Evolutionary conservation across 164 flowering plant species (phyloP).

Genomic region (Stephania yunnanensis): DNA sequence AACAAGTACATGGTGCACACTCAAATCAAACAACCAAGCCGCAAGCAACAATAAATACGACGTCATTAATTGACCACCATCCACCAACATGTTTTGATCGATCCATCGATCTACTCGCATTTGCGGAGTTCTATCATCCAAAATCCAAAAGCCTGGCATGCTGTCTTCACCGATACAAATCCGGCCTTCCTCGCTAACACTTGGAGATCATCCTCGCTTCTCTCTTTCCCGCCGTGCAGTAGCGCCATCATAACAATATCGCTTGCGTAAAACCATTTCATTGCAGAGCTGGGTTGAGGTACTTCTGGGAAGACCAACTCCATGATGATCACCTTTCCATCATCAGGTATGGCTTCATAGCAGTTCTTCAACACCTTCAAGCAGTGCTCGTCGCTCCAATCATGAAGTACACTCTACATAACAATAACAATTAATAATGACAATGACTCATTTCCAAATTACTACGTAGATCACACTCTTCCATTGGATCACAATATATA

Average conservation of each 20-base stretch:
- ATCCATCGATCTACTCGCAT: background rate
- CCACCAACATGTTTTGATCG: too few species aligned
- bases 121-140: constrained; percentile 24
- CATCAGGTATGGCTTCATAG: constrained; percentile 25
- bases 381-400: constrained; percentile 25
- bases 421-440: background rate
- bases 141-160: constrained; percentile 10
- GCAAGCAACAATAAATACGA: too few species aligned
- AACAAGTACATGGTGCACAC: too few species aligned
- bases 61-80: too few species aligned
- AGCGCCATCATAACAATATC: constrained; percentile 16
- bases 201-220: constrained; percentile 15
- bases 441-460: too few species aligned
- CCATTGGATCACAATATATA: too few species aligned
- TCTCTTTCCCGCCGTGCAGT: constrained; percentile 20
- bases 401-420: constrained; percentile 19
- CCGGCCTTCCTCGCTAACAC: constrained; percentile 17
- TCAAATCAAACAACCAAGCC: too few species aligned
- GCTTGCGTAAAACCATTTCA: background rate
- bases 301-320: constrained; percentile 2
- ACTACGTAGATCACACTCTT: too few species aligned
- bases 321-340: constrained; percentile 23
- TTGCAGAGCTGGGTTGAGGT: background rate
- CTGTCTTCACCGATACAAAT: constrained; percentile 4
- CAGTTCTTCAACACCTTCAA: constrained; percentile 20